These are phyloP conservation scores for Onygena corvina DNA, from an alignment of 2,329 filamentous ascomycete species.

Conservation along the genomic window DNA sequence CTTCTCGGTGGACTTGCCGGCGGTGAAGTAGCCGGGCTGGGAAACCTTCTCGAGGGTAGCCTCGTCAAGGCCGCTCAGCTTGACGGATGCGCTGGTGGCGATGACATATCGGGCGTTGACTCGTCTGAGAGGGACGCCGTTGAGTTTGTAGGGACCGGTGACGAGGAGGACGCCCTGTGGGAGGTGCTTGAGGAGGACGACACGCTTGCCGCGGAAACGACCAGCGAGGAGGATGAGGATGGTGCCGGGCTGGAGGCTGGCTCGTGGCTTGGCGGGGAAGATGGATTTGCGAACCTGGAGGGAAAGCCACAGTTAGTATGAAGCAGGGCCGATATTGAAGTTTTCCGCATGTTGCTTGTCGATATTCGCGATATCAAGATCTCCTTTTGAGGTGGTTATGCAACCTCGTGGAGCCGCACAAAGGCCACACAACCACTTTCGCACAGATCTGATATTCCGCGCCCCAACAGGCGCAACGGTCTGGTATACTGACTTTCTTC, in stretches of 20 bases:
- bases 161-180: constrained; percentile 96
- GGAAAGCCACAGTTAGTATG: constrained; percentile 8
- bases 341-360: too few relatives aligned
- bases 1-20: constrained; percentile 80
- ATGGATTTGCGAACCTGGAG: constrained; percentile 83
- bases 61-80: constrained; percentile 66
- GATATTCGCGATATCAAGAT: background rate
- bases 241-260: constrained; percentile 84
- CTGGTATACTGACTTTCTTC: constrained; percentile 74
- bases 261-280: constrained; percentile 74
- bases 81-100: constrained; percentile 39
- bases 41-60: constrained; percentile 67
- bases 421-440: background rate
- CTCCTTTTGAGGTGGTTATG: too few relatives aligned
- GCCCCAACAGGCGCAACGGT: background rate
- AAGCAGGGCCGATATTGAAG: background rate
- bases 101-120: constrained; percentile 42
- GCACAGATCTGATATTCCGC: background rate
- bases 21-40: constrained; percentile 87
- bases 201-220: constrained; percentile 99
- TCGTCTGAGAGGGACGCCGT: constrained; percentile 92
- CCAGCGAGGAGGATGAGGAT: constrained; percentile 98
- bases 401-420: too few relatives aligned
- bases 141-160: constrained; percentile 99
- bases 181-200: constrained; percentile 96